These are phyloP conservation scores for Microdochium trichocladiopsis DNA, from an alignment of 2,329 filamentous ascomycete genomes.

Conservation along the genomic window DNA sequence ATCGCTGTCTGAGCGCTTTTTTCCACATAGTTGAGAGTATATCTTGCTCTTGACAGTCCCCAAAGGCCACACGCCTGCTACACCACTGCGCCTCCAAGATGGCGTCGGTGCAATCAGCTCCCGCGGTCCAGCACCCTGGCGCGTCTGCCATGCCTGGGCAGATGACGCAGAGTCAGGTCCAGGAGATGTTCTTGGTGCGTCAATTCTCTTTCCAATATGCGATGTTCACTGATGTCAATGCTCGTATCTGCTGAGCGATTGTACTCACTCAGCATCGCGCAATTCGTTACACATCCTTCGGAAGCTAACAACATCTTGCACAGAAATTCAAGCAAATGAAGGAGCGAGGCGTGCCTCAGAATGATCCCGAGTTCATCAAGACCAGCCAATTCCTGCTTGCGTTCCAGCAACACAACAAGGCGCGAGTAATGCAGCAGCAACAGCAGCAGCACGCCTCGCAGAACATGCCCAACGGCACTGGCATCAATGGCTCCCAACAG, in stretches of 20 bases:
- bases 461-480: conserved; percentile 44
- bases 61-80: conserved; percentile 7
- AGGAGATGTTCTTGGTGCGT: conserved; percentile 61
- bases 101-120: conserved; percentile 72
- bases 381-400: conserved; percentile 66
- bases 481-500: conserved; percentile 40
- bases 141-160: conserved; percentile 53
- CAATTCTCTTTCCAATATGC: conserved; percentile 5
- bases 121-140: conserved; percentile 60
- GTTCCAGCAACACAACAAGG: conserved; percentile 60
- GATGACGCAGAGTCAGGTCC: conserved; percentile 69
- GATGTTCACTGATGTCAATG: conserved; percentile 1
- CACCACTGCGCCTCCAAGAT: conserved; percentile 40
- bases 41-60: not conserved
- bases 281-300: too few relatives aligned
- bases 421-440: conserved; percentile 51
- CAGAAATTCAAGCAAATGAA: conserved; percentile 91
- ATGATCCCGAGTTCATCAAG: conserved; percentile 84
- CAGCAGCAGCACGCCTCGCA: conserved; percentile 39
- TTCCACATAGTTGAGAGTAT: not conserved
- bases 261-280: not conserved
- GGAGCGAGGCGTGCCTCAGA: conserved; percentile 69
- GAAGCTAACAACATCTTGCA: conserved; percentile 23
- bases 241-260: too few relatives aligned
- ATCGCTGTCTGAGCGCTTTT: not conserved